Percentiles rank a stretch among this genome's conserved stretches.
Evolutionary conservation across 495 filamentous ascomycete species (phyloP).

Genomic region (Lasiosphaeriaceae sp.): DNA sequence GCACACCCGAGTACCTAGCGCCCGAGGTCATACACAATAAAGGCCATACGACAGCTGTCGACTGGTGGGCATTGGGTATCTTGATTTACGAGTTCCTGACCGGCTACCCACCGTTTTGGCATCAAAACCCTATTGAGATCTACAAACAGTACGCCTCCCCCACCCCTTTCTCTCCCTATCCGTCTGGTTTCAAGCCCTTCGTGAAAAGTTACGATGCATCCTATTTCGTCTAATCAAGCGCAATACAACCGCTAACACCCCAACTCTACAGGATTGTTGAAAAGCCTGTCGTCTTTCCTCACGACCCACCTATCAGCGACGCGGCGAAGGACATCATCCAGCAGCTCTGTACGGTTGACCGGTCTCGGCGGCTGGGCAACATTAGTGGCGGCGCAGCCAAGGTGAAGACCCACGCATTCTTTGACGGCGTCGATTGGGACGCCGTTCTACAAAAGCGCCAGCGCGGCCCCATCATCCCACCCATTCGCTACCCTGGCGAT

Average conservation of each 20-base stretch:
- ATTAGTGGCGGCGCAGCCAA: conserved; percentile 74
- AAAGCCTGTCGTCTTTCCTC: conserved; percentile 66
- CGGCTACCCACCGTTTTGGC: conserved; percentile 96
- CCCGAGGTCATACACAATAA: conserved; percentile 96
- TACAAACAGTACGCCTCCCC: conserved; percentile 70
- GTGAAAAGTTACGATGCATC: too few relatives aligned
- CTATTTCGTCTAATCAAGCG: too few relatives aligned
- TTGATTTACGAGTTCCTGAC: conserved; percentile 94
- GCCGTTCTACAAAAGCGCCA: conserved; percentile 65
- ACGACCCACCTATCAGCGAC: conserved; percentile 58
- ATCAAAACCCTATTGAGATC: conserved; percentile 91
- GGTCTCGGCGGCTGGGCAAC: conserved; percentile 81
- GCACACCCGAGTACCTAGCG: conserved; percentile 93
- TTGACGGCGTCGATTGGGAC: conserved; percentile 79
- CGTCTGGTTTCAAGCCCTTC: neutral
- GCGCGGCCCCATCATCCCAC: conserved; percentile 82
- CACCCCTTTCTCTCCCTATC: neutral
- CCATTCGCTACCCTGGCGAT: conserved; percentile 75
- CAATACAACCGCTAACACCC: conserved; percentile 2
- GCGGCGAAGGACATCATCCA: conserved; percentile 81
- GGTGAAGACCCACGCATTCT: conserved; percentile 88
- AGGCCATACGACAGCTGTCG: conserved; percentile 92
- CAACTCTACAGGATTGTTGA: conserved; percentile 67
- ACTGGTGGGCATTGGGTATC: conserved; percentile 98
- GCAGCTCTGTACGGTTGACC: conserved; percentile 83